Evolutionary conservation across 257 asterid genomes (phyloP).

Genomic region (Nicotiana knightiana): DNA sequence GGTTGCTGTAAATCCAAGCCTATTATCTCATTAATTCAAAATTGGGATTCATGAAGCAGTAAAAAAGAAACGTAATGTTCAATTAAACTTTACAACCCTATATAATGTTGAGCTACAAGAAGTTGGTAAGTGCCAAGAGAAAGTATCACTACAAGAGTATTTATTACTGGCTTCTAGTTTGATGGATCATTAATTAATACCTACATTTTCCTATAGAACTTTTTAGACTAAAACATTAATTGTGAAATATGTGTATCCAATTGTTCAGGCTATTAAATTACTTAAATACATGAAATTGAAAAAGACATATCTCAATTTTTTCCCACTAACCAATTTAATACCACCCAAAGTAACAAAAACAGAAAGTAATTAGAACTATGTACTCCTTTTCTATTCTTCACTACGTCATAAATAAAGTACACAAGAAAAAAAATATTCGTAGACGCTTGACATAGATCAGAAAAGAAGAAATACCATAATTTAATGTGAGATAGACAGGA

Average conservation of each 20-base stretch:
- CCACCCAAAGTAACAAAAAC: background rate
- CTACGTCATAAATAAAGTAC: background rate
- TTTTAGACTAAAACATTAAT: background rate
- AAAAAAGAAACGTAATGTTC: too few species aligned
- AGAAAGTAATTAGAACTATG: background rate
- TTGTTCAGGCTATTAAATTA: conserved; percentile 18
- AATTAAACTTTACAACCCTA: too few species aligned
- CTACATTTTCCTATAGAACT: background rate
- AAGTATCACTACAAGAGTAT: background rate
- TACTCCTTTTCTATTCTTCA: background rate
- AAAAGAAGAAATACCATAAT: background rate
- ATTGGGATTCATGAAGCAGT: too few species aligned
- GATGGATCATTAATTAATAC: background rate
- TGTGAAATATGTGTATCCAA: background rate
- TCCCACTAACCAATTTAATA: background rate
- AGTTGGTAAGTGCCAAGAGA: background rate
- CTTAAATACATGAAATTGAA: background rate
- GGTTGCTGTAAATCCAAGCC: too few species aligned
- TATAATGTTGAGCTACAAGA: too few species aligned
- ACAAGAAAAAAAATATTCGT: background rate
- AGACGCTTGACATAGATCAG: background rate
- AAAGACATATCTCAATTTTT: background rate
- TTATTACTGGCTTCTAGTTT: background rate
- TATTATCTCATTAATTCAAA: too few species aligned
- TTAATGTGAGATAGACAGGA: background rate